Conservation (phyloP, 2,329 filamentous ascomycete species). For the Colletotrichum siamense region DNA sequence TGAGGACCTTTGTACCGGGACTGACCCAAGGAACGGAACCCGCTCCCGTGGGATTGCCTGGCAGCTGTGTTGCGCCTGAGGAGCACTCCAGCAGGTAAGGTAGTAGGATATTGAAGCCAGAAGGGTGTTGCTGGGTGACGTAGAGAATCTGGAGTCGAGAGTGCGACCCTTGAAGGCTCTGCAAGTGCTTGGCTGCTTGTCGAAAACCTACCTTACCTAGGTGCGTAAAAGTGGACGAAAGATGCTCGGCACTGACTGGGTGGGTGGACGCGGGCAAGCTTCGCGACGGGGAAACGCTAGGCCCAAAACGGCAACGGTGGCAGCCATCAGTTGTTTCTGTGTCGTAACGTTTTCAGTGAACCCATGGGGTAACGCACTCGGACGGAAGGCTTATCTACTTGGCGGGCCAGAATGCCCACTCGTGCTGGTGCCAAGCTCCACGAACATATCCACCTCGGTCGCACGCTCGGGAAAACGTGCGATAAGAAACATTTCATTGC, state of each 20-base stretch:
- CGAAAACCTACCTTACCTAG: not conserved
- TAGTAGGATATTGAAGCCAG: not conserved
- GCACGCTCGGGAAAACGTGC: constrained; percentile 3
- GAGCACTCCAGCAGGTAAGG: not conserved
- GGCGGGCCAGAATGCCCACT: not conserved
- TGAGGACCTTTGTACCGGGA: not conserved
- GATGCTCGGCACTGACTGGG: not conserved
- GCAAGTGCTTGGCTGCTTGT: not conserved
- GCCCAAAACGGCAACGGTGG: not conserved
- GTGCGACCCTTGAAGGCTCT: not conserved
- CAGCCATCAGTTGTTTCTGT: constrained; percentile 20
- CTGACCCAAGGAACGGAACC: not conserved
- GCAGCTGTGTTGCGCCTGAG: not conserved
- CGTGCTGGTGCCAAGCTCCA: constrained; percentile 2
- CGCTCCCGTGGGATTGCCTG: not conserved
- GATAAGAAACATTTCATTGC: constrained; percentile 1
- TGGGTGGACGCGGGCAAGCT: not conserved
- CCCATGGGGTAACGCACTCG: constrained; percentile 18
- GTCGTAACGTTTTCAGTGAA: constrained; percentile 20
- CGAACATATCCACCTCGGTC: constrained; percentile 12
- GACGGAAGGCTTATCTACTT: constrained; percentile 20
- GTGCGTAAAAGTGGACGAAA: not conserved
- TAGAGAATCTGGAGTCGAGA: not conserved
- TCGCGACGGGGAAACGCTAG: not conserved
- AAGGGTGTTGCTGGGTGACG: constrained; percentile 6